phyloP scores from a whole-genome alignment of 495 filamentous ascomycete genomes.

The Aspergillus ellipticus region DNA sequence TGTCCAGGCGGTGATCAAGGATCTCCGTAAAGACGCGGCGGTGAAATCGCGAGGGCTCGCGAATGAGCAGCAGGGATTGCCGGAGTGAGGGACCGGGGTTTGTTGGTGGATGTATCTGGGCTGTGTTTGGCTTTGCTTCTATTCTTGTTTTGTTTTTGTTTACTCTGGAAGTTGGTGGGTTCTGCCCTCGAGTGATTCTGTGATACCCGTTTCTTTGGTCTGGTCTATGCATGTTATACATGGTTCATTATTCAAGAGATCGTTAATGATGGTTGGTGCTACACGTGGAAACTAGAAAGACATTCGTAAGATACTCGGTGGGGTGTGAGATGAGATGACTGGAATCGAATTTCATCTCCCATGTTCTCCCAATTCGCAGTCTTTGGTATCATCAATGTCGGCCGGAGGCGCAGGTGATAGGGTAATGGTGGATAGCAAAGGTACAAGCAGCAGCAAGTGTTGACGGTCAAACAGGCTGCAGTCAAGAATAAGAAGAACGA shows the following conservation, averaged over 20 bases:
- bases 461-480: slow-evolving; percentile 3
- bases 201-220: slow-evolving; percentile 16
- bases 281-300: neutral
- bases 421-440: neutral
- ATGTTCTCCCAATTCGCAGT: slow-evolving; percentile 6
- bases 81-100: slow-evolving; percentile 16
- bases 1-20: slow-evolving; percentile 64
- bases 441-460: neutral
- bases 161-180: neutral
- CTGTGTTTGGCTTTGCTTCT: neutral
- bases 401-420: slow-evolving; percentile 5
- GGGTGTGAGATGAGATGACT: neutral
- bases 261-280: neutral
- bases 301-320: neutral
- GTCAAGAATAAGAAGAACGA: neutral
- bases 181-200: neutral
- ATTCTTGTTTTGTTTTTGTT: slow-evolving; percentile 1
- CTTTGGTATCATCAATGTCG: slow-evolving; percentile 23
- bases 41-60: slow-evolving; percentile 14
- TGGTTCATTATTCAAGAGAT: neutral
- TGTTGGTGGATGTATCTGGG: neutral
- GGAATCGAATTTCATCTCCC: neutral
- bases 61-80: slow-evolving; percentile 18
- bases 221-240: neutral
- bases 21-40: slow-evolving; percentile 59